These are phyloP conservation scores for Lactarius akahatsu DNA, from an alignment of 768 basidiomycete genomes.

Conservation along the genomic window DNA sequence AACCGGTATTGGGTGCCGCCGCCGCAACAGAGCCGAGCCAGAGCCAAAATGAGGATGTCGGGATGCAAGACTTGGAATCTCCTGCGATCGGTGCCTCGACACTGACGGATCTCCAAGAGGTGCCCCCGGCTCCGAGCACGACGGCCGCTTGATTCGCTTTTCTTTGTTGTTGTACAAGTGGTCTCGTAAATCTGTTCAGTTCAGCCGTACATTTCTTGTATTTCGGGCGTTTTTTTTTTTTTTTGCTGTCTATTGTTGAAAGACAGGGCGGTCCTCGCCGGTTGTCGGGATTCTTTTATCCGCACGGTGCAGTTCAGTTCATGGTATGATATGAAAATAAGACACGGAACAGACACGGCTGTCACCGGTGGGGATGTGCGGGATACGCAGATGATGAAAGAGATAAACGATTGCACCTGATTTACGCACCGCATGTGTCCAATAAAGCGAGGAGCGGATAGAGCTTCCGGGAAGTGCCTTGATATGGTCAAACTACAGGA, in stretches of 20 bases:
- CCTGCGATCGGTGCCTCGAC: neutral
- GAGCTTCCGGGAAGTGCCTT: neutral
- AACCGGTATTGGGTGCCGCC: neutral
- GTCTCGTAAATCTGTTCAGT: neutral
- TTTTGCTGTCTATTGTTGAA: neutral
- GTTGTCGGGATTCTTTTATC: neutral
- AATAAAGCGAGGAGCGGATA: neutral
- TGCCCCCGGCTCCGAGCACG: neutral
- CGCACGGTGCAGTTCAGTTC: neutral
- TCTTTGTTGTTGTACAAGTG: slow-evolving; percentile 9
- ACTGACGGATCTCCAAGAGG: neutral
- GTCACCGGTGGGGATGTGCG: neutral
- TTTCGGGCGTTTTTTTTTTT: neutral
- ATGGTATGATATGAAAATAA: neutral
- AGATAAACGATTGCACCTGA: slow-evolving; percentile 2
- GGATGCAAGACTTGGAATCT: neutral
- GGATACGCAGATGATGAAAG: neutral
- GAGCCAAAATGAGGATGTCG: neutral
- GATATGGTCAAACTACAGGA: neutral
- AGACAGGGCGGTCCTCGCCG: neutral
- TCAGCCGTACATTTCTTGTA: neutral
- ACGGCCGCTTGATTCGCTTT: neutral
- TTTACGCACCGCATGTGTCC: neutral
- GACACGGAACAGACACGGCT: neutral
- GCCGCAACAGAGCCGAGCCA: neutral